These are phyloP conservation scores for Puccinia coronata DNA, from an alignment of 1,284 basidiomycete genomes.

Conservation along the genomic window DNA sequence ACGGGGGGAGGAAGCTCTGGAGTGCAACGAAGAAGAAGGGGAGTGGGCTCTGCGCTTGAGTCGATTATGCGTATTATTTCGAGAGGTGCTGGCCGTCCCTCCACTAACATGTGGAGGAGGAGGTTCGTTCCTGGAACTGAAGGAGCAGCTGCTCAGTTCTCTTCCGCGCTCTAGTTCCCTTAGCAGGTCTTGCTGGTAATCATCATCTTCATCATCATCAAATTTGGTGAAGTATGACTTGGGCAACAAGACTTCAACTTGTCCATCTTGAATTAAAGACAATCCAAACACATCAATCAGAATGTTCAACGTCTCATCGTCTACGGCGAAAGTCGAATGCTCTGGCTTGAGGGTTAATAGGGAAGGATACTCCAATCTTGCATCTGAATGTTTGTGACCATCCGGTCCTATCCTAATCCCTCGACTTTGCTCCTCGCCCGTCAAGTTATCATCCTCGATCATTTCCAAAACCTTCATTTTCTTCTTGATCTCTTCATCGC, in stretches of 20 bases:
- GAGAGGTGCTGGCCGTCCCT: neutral
- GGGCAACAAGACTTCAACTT: constrained; percentile 46
- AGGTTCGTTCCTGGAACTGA: constrained; percentile 1
- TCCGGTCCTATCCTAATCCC: constrained; percentile 42
- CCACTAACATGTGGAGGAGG: neutral
- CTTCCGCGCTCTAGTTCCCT: neutral
- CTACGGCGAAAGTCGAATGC: constrained; percentile 15
- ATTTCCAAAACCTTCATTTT: constrained; percentile 34
- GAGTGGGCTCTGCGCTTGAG: constrained; percentile 12
- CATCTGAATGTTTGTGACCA: constrained; percentile 26
- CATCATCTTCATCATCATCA: constrained; percentile 2
- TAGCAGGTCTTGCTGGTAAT: neutral
- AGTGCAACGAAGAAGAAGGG: neutral
- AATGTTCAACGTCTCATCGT: constrained; percentile 42
- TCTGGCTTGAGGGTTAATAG: constrained; percentile 16
- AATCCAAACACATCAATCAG: constrained; percentile 40
- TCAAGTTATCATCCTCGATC: constrained; percentile 35
- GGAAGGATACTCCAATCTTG: neutral
- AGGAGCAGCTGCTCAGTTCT: constrained; percentile 3
- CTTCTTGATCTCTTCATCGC: constrained; percentile 43
- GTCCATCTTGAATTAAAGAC: constrained; percentile 44
- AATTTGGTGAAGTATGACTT: neutral
- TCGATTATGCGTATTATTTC: neutral
- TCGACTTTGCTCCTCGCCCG: constrained; percentile 47
- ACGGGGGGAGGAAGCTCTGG: constrained; percentile 14